Base-by-base conservation (phyloP, 2,329 filamentous ascomycete genomes). In the Rutstroemia sp. region DNA sequence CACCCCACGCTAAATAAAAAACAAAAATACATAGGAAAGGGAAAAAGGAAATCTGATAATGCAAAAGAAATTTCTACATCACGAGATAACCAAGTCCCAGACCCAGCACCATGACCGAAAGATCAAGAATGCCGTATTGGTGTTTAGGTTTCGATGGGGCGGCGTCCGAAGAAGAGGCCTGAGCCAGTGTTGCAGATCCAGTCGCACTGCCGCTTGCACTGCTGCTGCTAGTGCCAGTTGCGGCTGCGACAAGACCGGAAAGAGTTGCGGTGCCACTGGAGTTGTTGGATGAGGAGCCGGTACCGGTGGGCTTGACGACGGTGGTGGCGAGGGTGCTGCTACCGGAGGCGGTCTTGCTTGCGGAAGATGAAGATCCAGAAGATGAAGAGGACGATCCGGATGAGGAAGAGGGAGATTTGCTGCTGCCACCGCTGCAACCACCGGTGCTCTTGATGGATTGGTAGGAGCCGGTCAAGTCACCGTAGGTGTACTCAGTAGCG, bases 401-500 rank as follows among this genome's bases (percentile, higher is more conserved):
- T 10, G 52, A 47, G 21, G 46, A 52, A 44, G 39, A 45, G 10
- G 44, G 44, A 16, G 50, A 49, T 41, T 42, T 56, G 10, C 46
- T 53, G 10, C 30, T 39, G n/a, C 57, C 56, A 23, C 60, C 57
- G 42, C 58, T 63, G 45, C 64, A 66, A 25, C 54, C 57, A 42
- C 65, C 64, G 17, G 55, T 62, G 38, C 65, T 62, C 47, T 76
- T 70, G 67, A 81, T 81, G 65, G 73, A 76, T 60, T 76, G 58
- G 58, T 66, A 79, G 54, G 62, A 68, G 44, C 78, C 78, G 14
- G 71, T 71, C 61, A 69, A 68, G 68, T 81, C 78, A 51, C 69
- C 69, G 67, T 75, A 81, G 58, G 72, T 67, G 71, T 81, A 81
- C 52, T 73, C 69, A 48, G 68, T 73, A 25, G 73, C 77, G 7